phyloP scores from a whole-genome alignment of 306 rosid species.

The Citrullus colocynthis region DNA sequence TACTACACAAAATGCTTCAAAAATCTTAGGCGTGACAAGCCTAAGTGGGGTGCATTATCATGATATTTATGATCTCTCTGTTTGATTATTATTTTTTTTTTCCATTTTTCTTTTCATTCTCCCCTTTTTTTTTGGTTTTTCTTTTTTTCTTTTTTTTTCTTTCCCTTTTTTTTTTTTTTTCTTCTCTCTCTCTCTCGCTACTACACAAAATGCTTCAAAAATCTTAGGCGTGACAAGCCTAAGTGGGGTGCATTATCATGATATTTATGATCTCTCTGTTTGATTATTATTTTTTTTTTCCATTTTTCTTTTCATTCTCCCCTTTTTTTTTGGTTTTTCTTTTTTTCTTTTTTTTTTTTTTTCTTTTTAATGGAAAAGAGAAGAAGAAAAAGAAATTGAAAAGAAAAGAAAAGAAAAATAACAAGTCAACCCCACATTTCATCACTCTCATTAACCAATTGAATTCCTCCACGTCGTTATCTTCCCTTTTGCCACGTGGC shows the following conservation, averaged over 20 bases:
- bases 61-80: neutral
- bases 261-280: neutral
- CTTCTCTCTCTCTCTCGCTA: neutral
- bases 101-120: too few relatives aligned
- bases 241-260: slow-evolving; percentile 15
- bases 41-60: slow-evolving; percentile 16
- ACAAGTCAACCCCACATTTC: slow-evolving; percentile 13
- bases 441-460: slow-evolving; percentile 9
- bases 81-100: neutral
- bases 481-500: neutral
- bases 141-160: neutral
- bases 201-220: slow-evolving; percentile 5
- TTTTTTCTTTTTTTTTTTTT: neutral
- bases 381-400: neutral
- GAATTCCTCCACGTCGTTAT: slow-evolving; percentile 7
- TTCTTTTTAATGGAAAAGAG: neutral
- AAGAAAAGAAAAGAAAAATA: neutral
- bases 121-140: neutral
- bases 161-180: neutral
- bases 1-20: slow-evolving; percentile 1
- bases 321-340: neutral
- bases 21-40: slow-evolving; percentile 8
- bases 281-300: neutral
- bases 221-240: slow-evolving; percentile 7
- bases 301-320: too few relatives aligned